A percentile compares a stretch with the other conserved stretches of the same genome.
Conservation (phyloP, 805 yeast species). For the Tetrapisispora pingtungensis region DNA sequence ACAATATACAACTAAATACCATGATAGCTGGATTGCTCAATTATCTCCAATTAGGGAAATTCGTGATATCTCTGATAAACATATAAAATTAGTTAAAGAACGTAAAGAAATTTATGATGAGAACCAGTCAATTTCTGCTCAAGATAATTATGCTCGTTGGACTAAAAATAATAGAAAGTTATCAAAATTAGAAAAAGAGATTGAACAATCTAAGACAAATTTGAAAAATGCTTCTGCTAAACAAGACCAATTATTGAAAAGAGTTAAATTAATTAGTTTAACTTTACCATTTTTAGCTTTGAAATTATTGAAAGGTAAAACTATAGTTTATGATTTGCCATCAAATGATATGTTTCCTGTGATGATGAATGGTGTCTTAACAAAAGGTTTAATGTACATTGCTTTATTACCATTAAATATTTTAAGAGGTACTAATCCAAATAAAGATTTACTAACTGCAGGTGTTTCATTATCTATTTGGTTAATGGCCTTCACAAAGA, state of each 20-base stretch:
- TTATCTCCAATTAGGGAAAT: conserved; percentile 8
- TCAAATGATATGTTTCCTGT: conserved; percentile 23
- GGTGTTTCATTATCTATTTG: conserved; percentile 30
- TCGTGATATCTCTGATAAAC: conserved; percentile 22
- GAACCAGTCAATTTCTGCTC: conserved; percentile 62
- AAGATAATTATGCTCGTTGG: conserved; percentile 94
- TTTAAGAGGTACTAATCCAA: conserved; percentile 4
- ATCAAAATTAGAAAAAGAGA: conserved; percentile 46
- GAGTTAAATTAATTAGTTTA: conserved; percentile 16
- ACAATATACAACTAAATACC: conserved; percentile 18
- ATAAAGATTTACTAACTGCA: not conserved
- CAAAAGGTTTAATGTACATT: conserved; percentile 26
- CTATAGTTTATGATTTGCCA: conserved; percentile 23
- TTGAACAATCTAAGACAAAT: conserved; percentile 34
- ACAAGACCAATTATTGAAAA: conserved; percentile 10
- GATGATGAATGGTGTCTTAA: conserved; percentile 22
- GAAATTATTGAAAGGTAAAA: conserved; percentile 28
- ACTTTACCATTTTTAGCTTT: conserved; percentile 26
- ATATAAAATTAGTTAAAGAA: conserved; percentile 33
- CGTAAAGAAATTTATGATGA: conserved; percentile 40
- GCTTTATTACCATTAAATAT: conserved; percentile 21
- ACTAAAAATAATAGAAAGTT: conserved; percentile 74
- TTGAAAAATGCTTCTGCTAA: conserved; percentile 22
- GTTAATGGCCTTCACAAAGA: conserved; percentile 27
- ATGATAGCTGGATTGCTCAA: conserved; percentile 13